Base-by-base conservation (phyloP, 495 filamentous ascomycete genomes). In the Xylaria nigripes region DNA sequence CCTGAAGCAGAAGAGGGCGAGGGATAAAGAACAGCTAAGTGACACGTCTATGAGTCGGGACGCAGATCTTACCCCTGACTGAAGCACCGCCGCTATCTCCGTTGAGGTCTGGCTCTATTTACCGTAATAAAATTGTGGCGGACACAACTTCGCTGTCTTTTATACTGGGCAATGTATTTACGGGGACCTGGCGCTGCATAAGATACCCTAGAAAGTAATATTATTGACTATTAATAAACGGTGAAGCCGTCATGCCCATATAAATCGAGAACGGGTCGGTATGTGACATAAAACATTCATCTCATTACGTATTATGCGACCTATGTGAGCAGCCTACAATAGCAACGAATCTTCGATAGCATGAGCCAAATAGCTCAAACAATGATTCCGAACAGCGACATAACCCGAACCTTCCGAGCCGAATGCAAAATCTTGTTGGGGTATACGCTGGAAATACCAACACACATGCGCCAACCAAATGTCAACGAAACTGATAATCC, bases 1-100 rank as follows among this genome's bases (percentile, higher is more conserved):
- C 6, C 56, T 75, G 29, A 62, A 62, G 50, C 58, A 58, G 41
- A 62, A 44, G 40, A 60, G 57, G 24, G 61, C 59, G 44, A 48
- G 57, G 47, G 59, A 58, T 22, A 64, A 55, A 51, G 61, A 44
- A 40, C 47, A 44, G 10, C 40, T 43, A 21, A 19, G 24, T 21
- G 18, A 12, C 10, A 49, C 53, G 40, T 46, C 53, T 40, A 55
- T 46, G 45, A 50, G 40, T 50, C 30, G 38, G 3, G 12, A 15
- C 3, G 18, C 29, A 13, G 15, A 27, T 45, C 50, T 30, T n/a
- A n/a, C 36, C 6, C 7, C 34, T 13, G 18, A 44, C 19, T 49
- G n/a, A 50, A 1, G 45, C 13, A 49, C 21, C 6, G 18, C 21
- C 6, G 21, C 9, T 36, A 25, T 32, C 29, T 43, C 24, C 15